Conservation (phyloP, 225 moss, liverwort and hornwort genomes). For the Pleurozium schreberi region DNA sequence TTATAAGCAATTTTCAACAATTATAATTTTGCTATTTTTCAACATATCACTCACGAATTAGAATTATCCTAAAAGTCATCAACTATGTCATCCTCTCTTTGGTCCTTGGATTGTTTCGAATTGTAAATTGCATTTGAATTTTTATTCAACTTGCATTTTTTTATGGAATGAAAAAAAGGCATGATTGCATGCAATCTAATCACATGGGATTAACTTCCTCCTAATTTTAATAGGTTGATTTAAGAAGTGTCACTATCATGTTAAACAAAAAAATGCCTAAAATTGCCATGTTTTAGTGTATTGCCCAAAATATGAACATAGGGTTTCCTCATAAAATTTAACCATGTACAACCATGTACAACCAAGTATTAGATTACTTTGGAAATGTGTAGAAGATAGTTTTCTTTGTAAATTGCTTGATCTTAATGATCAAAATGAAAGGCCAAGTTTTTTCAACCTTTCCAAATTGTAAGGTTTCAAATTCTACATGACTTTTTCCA, state of each 20-base stretch:
- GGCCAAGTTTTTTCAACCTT: no score
- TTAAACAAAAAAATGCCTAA: not conserved
- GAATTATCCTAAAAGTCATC: not conserved
- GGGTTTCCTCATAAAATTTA: not conserved
- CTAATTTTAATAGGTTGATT: not conserved
- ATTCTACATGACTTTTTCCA: no score
- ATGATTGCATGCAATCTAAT: not conserved
- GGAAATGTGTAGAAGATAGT: no score
- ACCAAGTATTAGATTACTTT: no score
- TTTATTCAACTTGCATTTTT: not conserved
- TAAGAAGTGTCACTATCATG: not conserved
- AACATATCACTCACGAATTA: not conserved
- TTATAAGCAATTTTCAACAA: not conserved
- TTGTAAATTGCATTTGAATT: not conserved
- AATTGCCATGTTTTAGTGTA: not conserved
- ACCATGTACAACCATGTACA: no score
- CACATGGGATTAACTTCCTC: not conserved
- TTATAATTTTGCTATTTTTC: not conserved
- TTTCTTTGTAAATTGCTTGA: no score
- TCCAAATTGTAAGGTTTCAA: no score
- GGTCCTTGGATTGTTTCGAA: no score
- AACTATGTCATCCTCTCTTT: not conserved
- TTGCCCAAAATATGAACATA: not conserved
- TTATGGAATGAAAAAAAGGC: no score
- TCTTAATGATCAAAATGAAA: no score